Conservation (phyloP, 1,284 basidiomycete species). For the Hypsizygus ulmarius region DNA sequence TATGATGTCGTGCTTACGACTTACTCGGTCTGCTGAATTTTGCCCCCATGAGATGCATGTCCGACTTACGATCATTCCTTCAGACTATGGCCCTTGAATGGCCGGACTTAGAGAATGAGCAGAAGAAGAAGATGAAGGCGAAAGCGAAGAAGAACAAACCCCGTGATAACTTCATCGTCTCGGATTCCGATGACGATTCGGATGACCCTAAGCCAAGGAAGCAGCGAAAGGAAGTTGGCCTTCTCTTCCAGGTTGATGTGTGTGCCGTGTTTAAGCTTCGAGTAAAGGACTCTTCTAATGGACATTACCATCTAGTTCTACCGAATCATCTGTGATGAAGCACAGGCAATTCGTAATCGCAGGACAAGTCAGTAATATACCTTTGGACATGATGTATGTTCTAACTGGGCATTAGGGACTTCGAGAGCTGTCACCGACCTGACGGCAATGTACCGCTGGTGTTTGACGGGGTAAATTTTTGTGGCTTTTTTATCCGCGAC, state of each 20-base stretch:
- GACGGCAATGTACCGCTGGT: constrained; percentile 46
- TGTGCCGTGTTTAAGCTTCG: constrained; percentile 9
- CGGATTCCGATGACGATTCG: constrained; percentile 38
- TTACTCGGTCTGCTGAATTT: constrained; percentile 37
- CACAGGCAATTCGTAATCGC: constrained; percentile 52
- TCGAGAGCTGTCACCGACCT: constrained; percentile 50
- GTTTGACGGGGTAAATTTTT: constrained; percentile 44
- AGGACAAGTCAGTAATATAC: constrained; percentile 38
- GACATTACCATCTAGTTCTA: constrained; percentile 39
- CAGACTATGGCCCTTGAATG: constrained; percentile 58
- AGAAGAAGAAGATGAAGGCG: constrained; percentile 38
- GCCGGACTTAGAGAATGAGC: constrained; percentile 49
- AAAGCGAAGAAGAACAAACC: constrained; percentile 38
- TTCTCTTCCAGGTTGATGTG: constrained; percentile 49
- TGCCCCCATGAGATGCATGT: background rate
- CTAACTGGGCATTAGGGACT: constrained; percentile 30
- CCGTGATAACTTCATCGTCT: constrained; percentile 38
- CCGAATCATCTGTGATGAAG: constrained; percentile 54
- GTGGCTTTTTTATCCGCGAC: background rate
- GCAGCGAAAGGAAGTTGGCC: constrained; percentile 33
- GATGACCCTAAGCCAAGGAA: constrained; percentile 29
- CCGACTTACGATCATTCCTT: constrained; percentile 3
- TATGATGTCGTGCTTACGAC: constrained; percentile 62
- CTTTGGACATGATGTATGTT: constrained; percentile 1
- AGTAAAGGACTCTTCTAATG: background rate